These are phyloP conservation scores for Parsonsia alboflavescens DNA, from an alignment of 257 asterid genomes.

Conservation along the genomic window DNA sequence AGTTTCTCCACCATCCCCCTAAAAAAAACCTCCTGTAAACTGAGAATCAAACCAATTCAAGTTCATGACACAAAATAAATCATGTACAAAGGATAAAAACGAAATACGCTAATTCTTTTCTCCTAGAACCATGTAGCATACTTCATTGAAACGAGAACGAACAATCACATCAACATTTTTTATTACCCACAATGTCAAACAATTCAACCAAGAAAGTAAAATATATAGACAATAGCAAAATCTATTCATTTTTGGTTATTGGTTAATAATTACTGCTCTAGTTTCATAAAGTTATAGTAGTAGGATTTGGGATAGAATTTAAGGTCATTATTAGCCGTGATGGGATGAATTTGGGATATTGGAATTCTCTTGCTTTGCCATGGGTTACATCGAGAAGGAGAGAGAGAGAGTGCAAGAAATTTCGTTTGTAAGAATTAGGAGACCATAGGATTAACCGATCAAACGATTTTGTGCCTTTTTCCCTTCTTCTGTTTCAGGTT, in stretches of 20 bases:
- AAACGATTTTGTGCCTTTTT: too few relatives aligned
- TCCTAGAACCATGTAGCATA: neutral
- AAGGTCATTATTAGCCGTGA: conserved; percentile 51
- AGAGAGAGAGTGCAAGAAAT: too few relatives aligned
- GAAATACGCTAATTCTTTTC: neutral
- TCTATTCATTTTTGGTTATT: neutral
- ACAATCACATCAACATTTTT: neutral
- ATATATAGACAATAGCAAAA: neutral
- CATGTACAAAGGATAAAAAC: neutral
- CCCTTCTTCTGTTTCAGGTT: too few relatives aligned
- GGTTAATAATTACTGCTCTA: conserved; percentile 51
- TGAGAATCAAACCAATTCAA: neutral
- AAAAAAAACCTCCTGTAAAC: neutral
- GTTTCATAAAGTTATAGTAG: conserved; percentile 94
- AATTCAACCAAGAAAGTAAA: neutral
- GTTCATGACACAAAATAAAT: neutral
- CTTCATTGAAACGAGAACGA: neutral
- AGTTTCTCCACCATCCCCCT: too few relatives aligned
- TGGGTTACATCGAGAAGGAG: too few relatives aligned
- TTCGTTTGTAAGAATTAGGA: too few relatives aligned
- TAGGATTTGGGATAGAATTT: conserved; percentile 59
- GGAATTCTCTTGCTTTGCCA: too few relatives aligned
- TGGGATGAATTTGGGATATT: too few relatives aligned
- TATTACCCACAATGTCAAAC: neutral
- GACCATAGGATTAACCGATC: too few relatives aligned